phyloP scores from a whole-genome alignment of 1,284 basidiomycete genomes.

The Caloboletus firmus region DNA sequence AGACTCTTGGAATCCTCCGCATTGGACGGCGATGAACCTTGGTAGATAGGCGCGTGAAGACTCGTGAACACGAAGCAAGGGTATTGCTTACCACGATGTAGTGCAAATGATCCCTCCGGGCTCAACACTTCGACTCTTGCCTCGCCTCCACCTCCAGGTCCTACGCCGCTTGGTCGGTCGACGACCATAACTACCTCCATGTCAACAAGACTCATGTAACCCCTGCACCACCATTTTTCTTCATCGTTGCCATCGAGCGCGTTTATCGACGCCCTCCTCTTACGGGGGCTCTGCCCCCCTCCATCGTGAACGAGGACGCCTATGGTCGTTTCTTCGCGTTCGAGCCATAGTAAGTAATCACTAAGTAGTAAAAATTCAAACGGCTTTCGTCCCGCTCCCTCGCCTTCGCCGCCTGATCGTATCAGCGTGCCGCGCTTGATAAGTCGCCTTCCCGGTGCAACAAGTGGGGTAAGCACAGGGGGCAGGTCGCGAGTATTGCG shows the following conservation, averaged over 20 bases:
- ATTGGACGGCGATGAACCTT: conserved; percentile 10
- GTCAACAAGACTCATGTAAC: conserved; percentile 68
- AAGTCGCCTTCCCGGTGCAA: conserved; percentile 76
- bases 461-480: conserved; percentile 54
- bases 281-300: conserved; percentile 21
- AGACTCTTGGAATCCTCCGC: conserved; percentile 13
- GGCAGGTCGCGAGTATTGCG: conserved; percentile 72
- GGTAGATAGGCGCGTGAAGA: not conserved
- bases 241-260: conserved; percentile 24
- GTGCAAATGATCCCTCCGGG: conserved; percentile 74
- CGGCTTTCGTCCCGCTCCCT: conserved; percentile 26
- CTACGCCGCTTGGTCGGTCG: conserved; percentile 38
- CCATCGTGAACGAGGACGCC: conserved; percentile 19
- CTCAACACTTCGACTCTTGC: conserved; percentile 71
- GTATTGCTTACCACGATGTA: conserved; percentile 58
- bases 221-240: conserved; percentile 70
- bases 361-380: conserved; percentile 79
- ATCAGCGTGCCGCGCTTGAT: conserved; percentile 65
- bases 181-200: conserved; percentile 64
- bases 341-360: conserved; percentile 79
- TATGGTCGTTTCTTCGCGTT: conserved; percentile 40
- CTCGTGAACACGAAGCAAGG: not conserved
- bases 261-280: conserved; percentile 24
- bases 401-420: conserved; percentile 29
- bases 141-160: conserved; percentile 33